Conservation (phyloP, 805 yeast genomes). For the Ogataea paradorogensis region DNA sequence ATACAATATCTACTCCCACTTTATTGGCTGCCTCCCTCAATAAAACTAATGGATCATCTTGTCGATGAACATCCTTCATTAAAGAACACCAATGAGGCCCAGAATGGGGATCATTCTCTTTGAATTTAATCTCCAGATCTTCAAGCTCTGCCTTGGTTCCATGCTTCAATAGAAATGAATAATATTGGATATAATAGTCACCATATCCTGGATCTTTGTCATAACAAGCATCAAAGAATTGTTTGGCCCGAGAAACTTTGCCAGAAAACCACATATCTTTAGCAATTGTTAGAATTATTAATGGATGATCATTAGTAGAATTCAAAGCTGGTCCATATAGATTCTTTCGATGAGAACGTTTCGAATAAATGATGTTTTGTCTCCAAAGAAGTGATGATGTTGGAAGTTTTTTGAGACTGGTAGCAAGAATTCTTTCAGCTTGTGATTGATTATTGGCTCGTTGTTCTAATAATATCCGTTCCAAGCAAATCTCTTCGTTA, state of each 20-base stretch:
- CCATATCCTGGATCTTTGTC: constrained; percentile 58
- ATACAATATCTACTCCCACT: constrained; percentile 2
- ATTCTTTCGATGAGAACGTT: constrained; percentile 43
- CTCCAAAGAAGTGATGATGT: constrained; percentile 63
- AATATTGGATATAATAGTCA: constrained; percentile 73
- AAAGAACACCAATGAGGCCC: constrained; percentile 61
- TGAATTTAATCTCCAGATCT: constrained; percentile 36
- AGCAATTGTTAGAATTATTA: constrained; percentile 64
- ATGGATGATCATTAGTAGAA: constrained; percentile 56
- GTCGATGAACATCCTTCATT: constrained; percentile 40
- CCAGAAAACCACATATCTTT: constrained; percentile 63
- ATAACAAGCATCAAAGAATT: constrained; percentile 69
- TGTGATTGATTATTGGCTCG: constrained; percentile 45
- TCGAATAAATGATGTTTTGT: constrained; percentile 49
- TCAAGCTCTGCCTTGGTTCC: constrained; percentile 38
- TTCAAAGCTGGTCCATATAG: constrained; percentile 69
- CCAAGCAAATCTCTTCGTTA: constrained; percentile 54
- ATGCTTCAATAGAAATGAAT: constrained; percentile 41
- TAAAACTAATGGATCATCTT: constrained; percentile 19
- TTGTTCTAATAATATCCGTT: constrained; percentile 57
- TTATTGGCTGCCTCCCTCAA: constrained; percentile 14
- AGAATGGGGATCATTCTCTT: constrained; percentile 49
- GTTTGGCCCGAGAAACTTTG: constrained; percentile 57
- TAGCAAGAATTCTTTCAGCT: constrained; percentile 53
- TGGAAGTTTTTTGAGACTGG: constrained; percentile 60